Conservation (phyloP, 2,329 filamentous ascomycete genomes). For the Calonectria honghensis region DNA sequence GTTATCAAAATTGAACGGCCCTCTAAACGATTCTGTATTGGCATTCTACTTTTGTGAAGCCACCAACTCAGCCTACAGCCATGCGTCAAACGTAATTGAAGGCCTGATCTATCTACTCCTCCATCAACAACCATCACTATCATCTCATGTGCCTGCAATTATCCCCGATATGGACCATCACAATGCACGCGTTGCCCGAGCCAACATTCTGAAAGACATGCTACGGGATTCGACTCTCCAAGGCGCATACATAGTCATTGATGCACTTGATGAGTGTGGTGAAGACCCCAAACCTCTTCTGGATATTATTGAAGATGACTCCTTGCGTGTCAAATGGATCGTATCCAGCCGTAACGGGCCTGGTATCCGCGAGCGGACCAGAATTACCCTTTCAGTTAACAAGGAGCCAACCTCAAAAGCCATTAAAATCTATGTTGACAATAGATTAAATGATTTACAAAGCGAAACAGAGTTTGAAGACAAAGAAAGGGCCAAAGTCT, state of each 20-base stretch:
- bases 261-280: neutral
- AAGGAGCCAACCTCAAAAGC: neutral
- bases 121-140: neutral
- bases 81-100: neutral
- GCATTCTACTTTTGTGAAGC: neutral
- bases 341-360: neutral
- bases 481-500: neutral
- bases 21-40: neutral
- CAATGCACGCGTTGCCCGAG: neutral
- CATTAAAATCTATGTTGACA: neutral
- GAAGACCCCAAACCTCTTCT: neutral
- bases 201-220: neutral
- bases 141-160: neutral
- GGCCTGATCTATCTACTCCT: neutral
- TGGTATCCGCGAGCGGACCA: neutral
- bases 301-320: neutral
- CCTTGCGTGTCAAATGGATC: neutral
- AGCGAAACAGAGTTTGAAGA: neutral
- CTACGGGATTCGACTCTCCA: neutral
- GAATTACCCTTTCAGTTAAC: neutral
- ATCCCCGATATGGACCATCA: neutral
- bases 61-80: neutral
- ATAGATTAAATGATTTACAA: neutral
- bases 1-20: too few species aligned
- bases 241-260: neutral